These are phyloP conservation scores for Cicer arietinum DNA, from an alignment of 306 rosid genomes.

Conservation along the genomic window DNA sequence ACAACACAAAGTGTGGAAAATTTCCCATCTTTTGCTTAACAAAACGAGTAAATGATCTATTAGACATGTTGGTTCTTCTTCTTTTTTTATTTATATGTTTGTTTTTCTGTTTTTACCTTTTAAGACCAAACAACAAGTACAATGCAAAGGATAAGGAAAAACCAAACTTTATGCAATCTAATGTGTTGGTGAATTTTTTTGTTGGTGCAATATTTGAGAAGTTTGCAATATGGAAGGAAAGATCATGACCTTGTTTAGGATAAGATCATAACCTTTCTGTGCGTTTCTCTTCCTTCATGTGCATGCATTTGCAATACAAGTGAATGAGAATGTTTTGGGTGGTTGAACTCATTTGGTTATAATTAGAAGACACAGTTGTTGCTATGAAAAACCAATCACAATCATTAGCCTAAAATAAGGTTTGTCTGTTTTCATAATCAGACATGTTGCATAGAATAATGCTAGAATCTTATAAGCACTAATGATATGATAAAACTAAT, in stretches of 20 bases:
- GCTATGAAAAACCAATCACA: conserved; percentile 23
- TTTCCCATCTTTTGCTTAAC: conserved; percentile 62
- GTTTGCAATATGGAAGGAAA: conserved; percentile 43
- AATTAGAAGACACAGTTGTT: conserved; percentile 52
- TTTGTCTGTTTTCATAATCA: conserved; percentile 45
- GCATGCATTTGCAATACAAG: conserved; percentile 33
- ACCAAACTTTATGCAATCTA: conserved; percentile 12
- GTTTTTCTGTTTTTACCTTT: neutral
- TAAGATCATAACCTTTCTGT: conserved; percentile 11
- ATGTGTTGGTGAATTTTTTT: conserved; percentile 17
- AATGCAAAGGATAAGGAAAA: conserved; percentile 26
- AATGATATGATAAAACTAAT: neutral
- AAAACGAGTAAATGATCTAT: conserved; percentile 51
- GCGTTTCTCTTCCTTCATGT: conserved; percentile 28
- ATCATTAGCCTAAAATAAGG: conserved; percentile 67
- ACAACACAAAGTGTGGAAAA: conserved; percentile 67
- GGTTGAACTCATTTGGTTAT: conserved; percentile 57
- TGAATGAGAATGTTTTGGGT: conserved; percentile 46
- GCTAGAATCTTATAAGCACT: neutral
- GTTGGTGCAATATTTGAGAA: neutral
- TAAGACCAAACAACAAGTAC: conserved; percentile 14
- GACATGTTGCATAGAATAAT: neutral
- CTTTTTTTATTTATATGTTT: neutral
- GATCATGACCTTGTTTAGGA: conserved; percentile 60
- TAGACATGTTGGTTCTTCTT: conserved; percentile 44